Percentiles rank a stretch among this genome's conserved stretches.
Conservation (phyloP, 2,329 filamentous ascomycete species). For the Alternaria triticina region DNA sequence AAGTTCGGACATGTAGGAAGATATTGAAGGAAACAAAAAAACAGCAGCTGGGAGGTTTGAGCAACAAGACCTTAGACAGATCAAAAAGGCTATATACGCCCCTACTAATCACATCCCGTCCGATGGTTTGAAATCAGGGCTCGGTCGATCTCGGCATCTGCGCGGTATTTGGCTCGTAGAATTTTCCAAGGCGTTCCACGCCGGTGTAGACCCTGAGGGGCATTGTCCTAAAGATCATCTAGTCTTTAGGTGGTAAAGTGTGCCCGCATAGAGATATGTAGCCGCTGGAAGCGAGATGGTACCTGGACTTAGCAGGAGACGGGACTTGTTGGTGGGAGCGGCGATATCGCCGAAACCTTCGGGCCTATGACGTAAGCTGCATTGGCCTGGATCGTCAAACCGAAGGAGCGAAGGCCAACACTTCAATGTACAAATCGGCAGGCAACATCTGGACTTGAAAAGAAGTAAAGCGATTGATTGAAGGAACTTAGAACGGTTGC, state of each 20-base stretch:
- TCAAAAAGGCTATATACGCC: constrained; percentile 8
- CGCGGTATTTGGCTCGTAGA: constrained; percentile 3
- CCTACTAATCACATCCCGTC: not conserved
- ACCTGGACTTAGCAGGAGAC: not conserved
- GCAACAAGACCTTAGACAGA: not conserved
- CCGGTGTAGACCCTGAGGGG: not conserved
- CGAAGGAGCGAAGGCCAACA: not conserved
- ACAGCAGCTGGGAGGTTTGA: not conserved
- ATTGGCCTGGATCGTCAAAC: not conserved
- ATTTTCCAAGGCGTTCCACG: constrained; percentile 14
- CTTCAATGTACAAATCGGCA: not conserved
- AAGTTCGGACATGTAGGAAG: not conserved
- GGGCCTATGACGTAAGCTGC: not conserved
- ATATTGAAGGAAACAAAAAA: not conserved
- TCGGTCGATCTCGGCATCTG: constrained; percentile 22
- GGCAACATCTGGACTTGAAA: not conserved
- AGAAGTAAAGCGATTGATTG: not conserved
- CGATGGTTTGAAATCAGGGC: constrained; percentile 12
- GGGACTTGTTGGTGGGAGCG: not conserved
- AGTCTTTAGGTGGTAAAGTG: not conserved
- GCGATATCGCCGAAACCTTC: not conserved
- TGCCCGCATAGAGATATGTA: not conserved
- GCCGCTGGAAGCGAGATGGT: not conserved
- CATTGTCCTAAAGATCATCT: not conserved
- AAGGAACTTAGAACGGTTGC: not conserved